phyloP scores from a whole-genome alignment of 208 protist species.

The Leishmania tarentolae region DNA sequence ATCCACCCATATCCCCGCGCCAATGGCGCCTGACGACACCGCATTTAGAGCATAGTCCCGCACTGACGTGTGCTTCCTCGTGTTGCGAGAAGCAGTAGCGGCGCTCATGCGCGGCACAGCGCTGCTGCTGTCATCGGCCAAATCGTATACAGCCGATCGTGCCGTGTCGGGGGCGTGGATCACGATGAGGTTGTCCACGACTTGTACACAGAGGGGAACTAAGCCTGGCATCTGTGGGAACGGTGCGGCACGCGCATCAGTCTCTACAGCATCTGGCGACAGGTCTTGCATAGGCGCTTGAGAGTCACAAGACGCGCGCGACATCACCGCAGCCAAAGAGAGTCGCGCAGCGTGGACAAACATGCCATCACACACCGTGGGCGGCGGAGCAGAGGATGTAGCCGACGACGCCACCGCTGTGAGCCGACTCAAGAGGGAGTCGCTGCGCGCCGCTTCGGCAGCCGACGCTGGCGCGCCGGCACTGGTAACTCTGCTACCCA shows the following conservation, averaged over 20 bases:
- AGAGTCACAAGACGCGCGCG: background rate
- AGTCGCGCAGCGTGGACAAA: conserved; percentile 14
- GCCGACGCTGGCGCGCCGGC: background rate
- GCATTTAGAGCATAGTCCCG: conserved; percentile 7
- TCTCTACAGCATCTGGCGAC: background rate
- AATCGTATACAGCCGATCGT: conserved; percentile 45
- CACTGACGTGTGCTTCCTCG: background rate
- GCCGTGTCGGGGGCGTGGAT: conserved; percentile 33
- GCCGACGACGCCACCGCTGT: conserved; percentile 20
- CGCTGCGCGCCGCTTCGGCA: background rate
- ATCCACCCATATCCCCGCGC: background rate
- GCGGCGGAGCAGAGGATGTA: conserved; percentile 16
- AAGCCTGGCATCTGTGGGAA: background rate
- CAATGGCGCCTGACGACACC: conserved; percentile 3
- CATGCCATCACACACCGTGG: conserved; percentile 7
- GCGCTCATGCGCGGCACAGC: background rate
- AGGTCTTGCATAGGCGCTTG: background rate
- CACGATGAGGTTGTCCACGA: conserved; percentile 54
- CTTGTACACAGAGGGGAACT: conserved; percentile 41
- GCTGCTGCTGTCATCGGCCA: conserved; percentile 14
- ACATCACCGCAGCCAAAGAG: conserved; percentile 20
- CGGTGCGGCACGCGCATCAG: background rate
- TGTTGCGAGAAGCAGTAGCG: background rate
- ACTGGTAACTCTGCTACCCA: background rate
- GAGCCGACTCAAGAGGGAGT: conserved; percentile 31